phyloP scores from a whole-genome alignment of 192 early-diverging fungal genomes.

The Coemansia sp. region DNA sequence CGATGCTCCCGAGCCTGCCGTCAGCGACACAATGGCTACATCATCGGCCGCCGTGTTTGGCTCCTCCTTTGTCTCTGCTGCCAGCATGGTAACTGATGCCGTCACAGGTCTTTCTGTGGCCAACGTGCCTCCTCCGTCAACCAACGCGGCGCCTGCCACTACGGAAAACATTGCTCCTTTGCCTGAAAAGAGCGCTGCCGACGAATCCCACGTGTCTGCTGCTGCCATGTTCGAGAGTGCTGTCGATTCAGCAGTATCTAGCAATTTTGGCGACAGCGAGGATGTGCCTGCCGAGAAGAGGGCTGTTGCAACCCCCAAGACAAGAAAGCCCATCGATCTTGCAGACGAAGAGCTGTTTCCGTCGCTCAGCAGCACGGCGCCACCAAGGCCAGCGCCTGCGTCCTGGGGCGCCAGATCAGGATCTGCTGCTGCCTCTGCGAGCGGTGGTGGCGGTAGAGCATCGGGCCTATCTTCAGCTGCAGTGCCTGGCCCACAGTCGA shows the following conservation, averaged over 20 bases:
- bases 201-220: constrained; percentile 16
- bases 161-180: neutral
- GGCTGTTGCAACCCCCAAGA: neutral
- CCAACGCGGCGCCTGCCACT: neutral
- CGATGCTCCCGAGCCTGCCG: neutral
- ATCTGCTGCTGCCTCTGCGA: constrained; percentile 14
- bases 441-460: neutral
- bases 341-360: constrained; percentile 69
- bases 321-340: constrained; percentile 27
- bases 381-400: constrained; percentile 43
- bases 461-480: neutral
- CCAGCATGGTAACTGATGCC: neutral
- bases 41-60: neutral
- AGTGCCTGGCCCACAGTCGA: constrained; percentile 24
- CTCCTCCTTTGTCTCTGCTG: neutral
- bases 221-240: constrained; percentile 35
- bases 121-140: neutral
- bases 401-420: constrained; percentile 47
- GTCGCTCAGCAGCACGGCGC: constrained; percentile 62
- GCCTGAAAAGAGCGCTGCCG: neutral
- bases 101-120: neutral
- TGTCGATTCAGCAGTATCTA: constrained; percentile 39
- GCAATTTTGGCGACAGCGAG: constrained; percentile 18
- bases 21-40: neutral
- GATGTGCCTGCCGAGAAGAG: neutral